Conservation (phyloP, 2,329 filamentous ascomycete species). For the Botrytis cinerea region DNA sequence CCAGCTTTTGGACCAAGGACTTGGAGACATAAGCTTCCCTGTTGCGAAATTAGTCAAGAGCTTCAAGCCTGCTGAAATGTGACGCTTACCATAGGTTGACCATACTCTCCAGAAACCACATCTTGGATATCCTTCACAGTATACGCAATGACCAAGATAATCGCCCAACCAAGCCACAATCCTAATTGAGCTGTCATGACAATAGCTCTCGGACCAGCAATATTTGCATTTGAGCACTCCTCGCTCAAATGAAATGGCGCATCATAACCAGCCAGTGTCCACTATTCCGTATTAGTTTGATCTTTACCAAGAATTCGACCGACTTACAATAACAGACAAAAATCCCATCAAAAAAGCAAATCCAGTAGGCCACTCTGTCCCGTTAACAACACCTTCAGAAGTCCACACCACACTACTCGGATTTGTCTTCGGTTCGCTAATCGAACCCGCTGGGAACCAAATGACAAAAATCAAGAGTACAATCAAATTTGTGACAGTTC, state of each 20-base stretch:
- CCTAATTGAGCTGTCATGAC: conserved; percentile 62
- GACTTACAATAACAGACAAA: conserved; percentile 54
- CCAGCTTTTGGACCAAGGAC: conserved; percentile 61
- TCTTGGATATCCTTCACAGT: conserved; percentile 64
- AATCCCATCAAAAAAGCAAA: conserved; percentile 65
- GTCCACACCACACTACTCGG: conserved; percentile 25
- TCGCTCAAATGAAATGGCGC: conserved; percentile 64
- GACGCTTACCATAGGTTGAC: conserved; percentile 64
- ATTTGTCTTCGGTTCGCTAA: conserved; percentile 25
- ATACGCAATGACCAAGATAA: conserved; percentile 66
- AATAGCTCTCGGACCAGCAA: conserved; percentile 65
- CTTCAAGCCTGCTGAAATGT: accelerated
- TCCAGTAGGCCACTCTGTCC: conserved; percentile 60
- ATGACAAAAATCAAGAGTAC: conserved; percentile 43
- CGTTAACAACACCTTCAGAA: conserved; percentile 50
- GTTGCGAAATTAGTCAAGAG: conserved; percentile 34
- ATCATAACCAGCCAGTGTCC: conserved; percentile 59
- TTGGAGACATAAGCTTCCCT: conserved; percentile 61
- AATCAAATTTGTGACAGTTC: conserved; percentile 38
- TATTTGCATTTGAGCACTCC: conserved; percentile 67
- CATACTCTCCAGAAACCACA: conserved; percentile 61
- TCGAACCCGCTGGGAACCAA: conserved; percentile 28
- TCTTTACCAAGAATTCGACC: too few species aligned
- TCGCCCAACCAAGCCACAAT: conserved; percentile 62
- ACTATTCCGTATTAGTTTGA: background rate